A percentile compares a stretch with the other conserved stretches of the same genome.
phyloP scores from a whole-genome alignment of 495 filamentous ascomycete genomes.

The Penicillium paradoxum region DNA sequence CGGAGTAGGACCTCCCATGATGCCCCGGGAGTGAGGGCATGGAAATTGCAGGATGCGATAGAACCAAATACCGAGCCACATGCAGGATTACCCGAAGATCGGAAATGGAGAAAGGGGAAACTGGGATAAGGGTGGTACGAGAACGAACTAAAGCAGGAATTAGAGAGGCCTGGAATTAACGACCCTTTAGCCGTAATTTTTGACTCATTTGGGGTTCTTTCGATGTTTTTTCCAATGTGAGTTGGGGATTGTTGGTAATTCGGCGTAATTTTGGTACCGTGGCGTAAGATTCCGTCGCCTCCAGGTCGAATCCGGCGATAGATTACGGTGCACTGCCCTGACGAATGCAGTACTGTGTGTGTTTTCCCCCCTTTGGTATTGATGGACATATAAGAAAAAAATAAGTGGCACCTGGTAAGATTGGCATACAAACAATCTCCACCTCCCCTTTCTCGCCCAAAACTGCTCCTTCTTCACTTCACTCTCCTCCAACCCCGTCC shows the following conservation, averaged over 20 bases:
- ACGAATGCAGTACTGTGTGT: slow-evolving; percentile 24
- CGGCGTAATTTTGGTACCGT: too few relatives aligned
- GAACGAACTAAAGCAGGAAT: slow-evolving; percentile 11
- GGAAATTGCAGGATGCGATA: too few relatives aligned
- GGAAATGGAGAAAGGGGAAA: slow-evolving; percentile 16
- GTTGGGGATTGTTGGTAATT: background rate
- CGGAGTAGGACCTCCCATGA: too few relatives aligned
- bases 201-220: background rate
- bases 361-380: slow-evolving; percentile 8
- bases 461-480: slow-evolving; percentile 34
- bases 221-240: too few relatives aligned
- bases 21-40: too few relatives aligned
- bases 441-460: slow-evolving; percentile 38
- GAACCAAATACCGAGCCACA: background rate
- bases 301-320: background rate
- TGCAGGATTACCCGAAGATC: too few relatives aligned
- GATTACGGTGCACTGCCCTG: slow-evolving; percentile 1
- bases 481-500: slow-evolving; percentile 34
- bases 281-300: too few relatives aligned
- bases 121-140: slow-evolving; percentile 10
- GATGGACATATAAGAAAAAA: slow-evolving; percentile 9
- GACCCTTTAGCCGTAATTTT: background rate
- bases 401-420: slow-evolving; percentile 12
- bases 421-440: slow-evolving; percentile 22
- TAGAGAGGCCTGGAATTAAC: slow-evolving; percentile 1